Percentiles rank a stretch among this genome's conserved stretches.
phyloP scores from a whole-genome alignment of 164 flowering plant species.

The Magnolia changhungtana region DNA sequence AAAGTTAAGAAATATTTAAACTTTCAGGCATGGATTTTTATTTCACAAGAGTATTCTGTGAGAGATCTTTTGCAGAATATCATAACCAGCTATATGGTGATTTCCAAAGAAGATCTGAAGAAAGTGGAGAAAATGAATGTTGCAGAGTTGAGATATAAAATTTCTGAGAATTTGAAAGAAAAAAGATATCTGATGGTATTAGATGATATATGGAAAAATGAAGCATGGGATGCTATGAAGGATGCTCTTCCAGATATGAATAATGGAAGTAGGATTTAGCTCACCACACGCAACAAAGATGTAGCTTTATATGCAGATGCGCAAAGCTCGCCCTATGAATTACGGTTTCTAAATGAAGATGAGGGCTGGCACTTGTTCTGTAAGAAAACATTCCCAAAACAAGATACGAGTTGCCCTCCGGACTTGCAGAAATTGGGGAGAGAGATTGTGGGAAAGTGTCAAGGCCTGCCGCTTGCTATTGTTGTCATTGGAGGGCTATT shows the following conservation, averaged over 20 bases:
- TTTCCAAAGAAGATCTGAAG: no score
- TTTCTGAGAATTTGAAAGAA: background rate
- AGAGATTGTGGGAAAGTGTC: constrained; percentile 1
- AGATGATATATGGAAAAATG: constrained; percentile 5
- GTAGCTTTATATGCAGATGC: background rate
- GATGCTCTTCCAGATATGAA: background rate
- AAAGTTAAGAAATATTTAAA: constrained; percentile 14
- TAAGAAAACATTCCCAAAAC: background rate
- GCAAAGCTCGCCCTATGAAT: background rate
- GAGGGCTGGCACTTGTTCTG: constrained; percentile 2
- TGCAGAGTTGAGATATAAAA: background rate
- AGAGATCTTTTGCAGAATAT: no score
- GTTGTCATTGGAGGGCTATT: constrained; percentile 5
- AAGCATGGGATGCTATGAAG: background rate
- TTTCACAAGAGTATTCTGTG: background rate
- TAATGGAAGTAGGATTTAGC: background rate
- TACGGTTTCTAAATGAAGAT: background rate
- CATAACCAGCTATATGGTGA: no score
- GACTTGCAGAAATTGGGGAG: background rate
- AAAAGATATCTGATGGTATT: background rate
- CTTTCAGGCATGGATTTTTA: constrained; percentile 16
- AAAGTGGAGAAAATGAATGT: no score
- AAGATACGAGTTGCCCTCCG: background rate
- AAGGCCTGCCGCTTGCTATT: background rate
- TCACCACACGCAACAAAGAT: constrained; percentile 5